Evolutionary conservation across 352 stramenopile genomes (phyloP), one percentile per base, ranked within the genome.

Genomic region (Globisporangium iwayamae): DNA sequence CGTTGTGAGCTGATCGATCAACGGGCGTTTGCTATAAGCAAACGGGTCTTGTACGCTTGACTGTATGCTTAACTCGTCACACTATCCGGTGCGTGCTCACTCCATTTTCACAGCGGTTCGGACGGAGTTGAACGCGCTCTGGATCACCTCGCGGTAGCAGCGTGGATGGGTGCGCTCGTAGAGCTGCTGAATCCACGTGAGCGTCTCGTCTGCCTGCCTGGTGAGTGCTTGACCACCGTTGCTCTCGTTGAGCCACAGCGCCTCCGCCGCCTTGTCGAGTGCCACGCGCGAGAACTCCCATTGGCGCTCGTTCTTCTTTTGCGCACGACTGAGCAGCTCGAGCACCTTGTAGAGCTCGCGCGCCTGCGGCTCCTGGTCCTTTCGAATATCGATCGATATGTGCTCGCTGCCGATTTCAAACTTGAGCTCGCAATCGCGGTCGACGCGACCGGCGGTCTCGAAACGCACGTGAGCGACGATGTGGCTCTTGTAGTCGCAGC

Each of bases 81-180:
- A 28, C 25, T 28, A 28, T 28, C 25, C 25, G 25, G 25, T 28
- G 39, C 36, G 36, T 14, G 28, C 50, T 62, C 28, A 53, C 30
- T 56, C 53, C 67, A 78, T 74, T 60, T 87, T 85, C 62, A 64
- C 45, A 25, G 38, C 36, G 6, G 62, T 56, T 18, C 75, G 73
- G 1, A 87, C 71, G 9, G 74, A 71, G 6, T 75, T 60, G n/a
- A 89, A 73, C 20, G 78, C 78, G 16, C 60, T 36, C 25, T 66
- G 61, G 39, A 89, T 84, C 18, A 86, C 76, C 2, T 85, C 78
- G n/a, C 76, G 76, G 67, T 87, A 89, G 65, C 69, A 79, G 18
- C 67, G 70, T 1, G 77, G 80, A 60, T 89, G 78, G 9, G 70
- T 79, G 34, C 67, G 67, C 36, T 74, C 62, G 66, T 85, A 89